These are phyloP conservation scores for Paxillus rubicundulus DNA, from an alignment of 768 basidiomycete species.

Conservation along the genomic window DNA sequence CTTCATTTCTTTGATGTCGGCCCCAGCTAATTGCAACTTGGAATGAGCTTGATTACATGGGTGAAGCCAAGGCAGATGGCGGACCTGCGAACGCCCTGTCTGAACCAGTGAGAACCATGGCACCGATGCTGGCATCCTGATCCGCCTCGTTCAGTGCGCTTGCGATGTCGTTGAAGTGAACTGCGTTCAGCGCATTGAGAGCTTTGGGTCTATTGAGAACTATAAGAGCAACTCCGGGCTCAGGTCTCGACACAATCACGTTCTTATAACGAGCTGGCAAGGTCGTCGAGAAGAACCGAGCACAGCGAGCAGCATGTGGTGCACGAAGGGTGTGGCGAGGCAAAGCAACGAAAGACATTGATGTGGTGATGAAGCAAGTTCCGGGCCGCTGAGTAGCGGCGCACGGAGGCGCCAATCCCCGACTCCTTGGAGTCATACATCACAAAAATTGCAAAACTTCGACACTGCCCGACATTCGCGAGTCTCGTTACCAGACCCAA, in stretches of 20 bases:
- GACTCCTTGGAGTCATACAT: too few species aligned
- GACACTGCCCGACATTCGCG: too few species aligned
- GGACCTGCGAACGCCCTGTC: constrained; percentile 91
- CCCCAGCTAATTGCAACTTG: constrained; percentile 61
- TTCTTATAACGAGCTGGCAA: constrained; percentile 50
- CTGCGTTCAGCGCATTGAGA: constrained; percentile 81
- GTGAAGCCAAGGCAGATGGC: constrained; percentile 19
- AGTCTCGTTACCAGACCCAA: too few species aligned
- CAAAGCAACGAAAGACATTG: constrained; percentile 9
- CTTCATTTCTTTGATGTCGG: constrained; percentile 99
- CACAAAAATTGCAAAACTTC: too few species aligned
- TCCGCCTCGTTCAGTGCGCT: constrained; percentile 70
- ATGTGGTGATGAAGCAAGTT: too few species aligned
- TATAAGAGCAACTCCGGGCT: constrained; percentile 70
- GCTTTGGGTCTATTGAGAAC: constrained; percentile 89
- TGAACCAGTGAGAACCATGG: constrained; percentile 89
- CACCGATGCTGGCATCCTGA: constrained; percentile 66
- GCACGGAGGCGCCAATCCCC: too few species aligned
- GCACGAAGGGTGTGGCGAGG: constrained; percentile 7
- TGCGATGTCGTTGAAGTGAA: constrained; percentile 81
- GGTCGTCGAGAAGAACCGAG: constrained; percentile 26
- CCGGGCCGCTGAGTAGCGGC: too few species aligned
- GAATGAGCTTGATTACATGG: neutral
- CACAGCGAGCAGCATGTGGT: neutral
- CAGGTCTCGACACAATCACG: constrained; percentile 70